Evolutionary conservation across 495 filamentous ascomycete species (phyloP), one percentile per base, ranked within the genome.

Genomic region (Mycothermus thermophilus): DNA sequence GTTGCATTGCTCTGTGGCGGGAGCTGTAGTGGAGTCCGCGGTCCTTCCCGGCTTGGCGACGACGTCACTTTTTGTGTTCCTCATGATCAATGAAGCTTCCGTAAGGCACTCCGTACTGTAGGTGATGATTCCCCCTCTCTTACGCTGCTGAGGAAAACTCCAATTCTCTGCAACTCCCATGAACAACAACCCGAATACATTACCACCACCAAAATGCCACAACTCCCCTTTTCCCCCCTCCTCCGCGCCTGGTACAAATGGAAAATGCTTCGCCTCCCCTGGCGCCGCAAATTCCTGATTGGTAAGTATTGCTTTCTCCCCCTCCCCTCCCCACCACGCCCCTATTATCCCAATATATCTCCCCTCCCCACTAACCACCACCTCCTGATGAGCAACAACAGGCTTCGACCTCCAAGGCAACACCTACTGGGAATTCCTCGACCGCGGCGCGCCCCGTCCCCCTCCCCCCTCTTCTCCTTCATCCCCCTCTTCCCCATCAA

Each of bases 381-480:
- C 9, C 12, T 8, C 27, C 4, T 14, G n/a, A 25, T 17, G 30
- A 35, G 37, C 44, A 46, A 40, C 44, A 43, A 1, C 46, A 93
- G 88, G 90, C 43, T 63, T 71, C 41, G 90, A 97, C 57, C 75
- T 95, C 20, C 45, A 71, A 24, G 85, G 85, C 14, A 96, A 95
- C 59, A 94, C 86, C 16, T 97, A 75, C 60, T 96, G 87, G 84
- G 84, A 93, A 51, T 88, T 93, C 62, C 75, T 74, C 40, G 75
- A 84, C 47, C 56, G 63, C 4, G 43, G 77, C 6, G 66, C 71
- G 3, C 31, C 18, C n/a, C 3, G 4, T 19, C 19, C n/a, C 35
- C 35, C 30, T 24, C n/a, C n/a, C n/a, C n/a, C n/a, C n/a, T n/a
- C n/a, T n/a, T n/a, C n/a, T n/a, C n/a, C n/a, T n/a, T n/a, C 34